Evolutionary conservation across 345 rosid genomes (phyloP).

Genomic region (Erodium maritimum): DNA sequence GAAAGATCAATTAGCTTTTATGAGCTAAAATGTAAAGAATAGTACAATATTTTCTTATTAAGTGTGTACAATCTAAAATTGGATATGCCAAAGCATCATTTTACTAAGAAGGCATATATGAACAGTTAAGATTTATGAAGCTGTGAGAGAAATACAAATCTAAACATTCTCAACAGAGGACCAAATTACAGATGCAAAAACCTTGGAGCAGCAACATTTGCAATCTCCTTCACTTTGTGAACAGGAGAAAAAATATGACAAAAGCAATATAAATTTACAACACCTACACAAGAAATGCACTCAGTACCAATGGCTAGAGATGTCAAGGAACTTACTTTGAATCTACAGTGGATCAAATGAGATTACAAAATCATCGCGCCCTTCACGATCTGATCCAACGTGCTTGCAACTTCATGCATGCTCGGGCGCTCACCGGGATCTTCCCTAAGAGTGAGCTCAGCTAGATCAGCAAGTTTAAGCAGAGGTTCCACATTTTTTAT

Average conservation of each 20-base stretch:
- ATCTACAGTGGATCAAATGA: neutral
- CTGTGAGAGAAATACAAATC: neutral
- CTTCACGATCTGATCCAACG: constrained; percentile 55
- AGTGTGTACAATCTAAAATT: too few relatives aligned
- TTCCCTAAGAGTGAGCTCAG: constrained; percentile 56
- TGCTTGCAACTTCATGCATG: constrained; percentile 44
- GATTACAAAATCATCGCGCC: constrained; percentile 47
- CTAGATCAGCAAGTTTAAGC: constrained; percentile 69
- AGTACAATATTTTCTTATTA: too few relatives aligned
- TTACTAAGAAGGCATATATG: too few relatives aligned
- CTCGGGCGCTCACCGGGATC: constrained; percentile 58
- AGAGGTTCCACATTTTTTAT: constrained; percentile 80
- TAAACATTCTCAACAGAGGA: neutral
- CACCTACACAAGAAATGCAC: neutral
- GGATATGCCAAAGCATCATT: too few relatives aligned
- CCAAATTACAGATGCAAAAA: neutral
- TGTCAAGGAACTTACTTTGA: neutral
- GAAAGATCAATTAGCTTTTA: too few relatives aligned
- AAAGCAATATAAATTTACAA: neutral
- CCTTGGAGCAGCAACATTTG: neutral
- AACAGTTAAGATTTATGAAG: too few relatives aligned
- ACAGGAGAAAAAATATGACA: neutral
- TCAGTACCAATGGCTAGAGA: neutral
- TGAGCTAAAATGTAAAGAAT: too few relatives aligned
- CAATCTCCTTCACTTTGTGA: neutral